Evolutionary conservation across 2,329 filamentous ascomycete genomes (phyloP).

Genomic region (Monilinia aucupariae): DNA sequence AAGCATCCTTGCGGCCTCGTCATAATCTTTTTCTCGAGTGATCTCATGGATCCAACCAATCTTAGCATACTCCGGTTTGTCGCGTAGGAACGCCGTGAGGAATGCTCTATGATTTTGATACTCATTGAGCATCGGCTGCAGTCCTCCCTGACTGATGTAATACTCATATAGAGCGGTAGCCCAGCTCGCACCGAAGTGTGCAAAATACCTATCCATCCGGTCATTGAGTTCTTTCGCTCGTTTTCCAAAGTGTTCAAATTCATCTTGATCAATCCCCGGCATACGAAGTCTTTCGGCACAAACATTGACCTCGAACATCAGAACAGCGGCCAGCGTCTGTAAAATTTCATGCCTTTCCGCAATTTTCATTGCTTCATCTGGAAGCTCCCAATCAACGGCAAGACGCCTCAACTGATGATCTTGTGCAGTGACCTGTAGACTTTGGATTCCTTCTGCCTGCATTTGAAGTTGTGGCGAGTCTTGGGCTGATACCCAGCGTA

Average conservation of each 20-base stretch:
- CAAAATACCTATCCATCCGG: conserved; percentile 41
- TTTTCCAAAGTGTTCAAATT: conserved; percentile 9
- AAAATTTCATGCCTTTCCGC: conserved; percentile 60
- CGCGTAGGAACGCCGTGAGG: conserved; percentile 73
- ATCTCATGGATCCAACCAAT: conserved; percentile 96
- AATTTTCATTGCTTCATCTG: conserved; percentile 52
- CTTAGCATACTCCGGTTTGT: conserved; percentile 64
- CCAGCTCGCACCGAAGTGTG: conserved; percentile 46
- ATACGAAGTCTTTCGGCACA: conserved; percentile 11
- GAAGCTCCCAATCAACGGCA: conserved; percentile 45
- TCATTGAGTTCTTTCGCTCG: conserved; percentile 25
- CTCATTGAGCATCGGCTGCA: conserved; percentile 65
- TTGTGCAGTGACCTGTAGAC: conserved; percentile 39
- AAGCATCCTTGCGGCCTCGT: conserved; percentile 66
- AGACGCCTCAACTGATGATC: conserved; percentile 44
- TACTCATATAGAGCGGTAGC: conserved; percentile 73
- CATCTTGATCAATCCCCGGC: conserved; percentile 16
- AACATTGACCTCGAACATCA: conserved; percentile 28
- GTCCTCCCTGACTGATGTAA: conserved; percentile 61
- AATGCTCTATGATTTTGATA: conserved; percentile 61
- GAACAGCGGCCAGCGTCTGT: conserved; percentile 51
- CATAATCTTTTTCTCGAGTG: conserved; percentile 66
- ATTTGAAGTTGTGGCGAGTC: conserved; percentile 43
- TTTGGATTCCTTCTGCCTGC: conserved; percentile 44
- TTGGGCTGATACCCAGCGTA: conserved; percentile 52